Conservation (phyloP, 331 rosid genomes). For the Pyracantha coccinea region DNA sequence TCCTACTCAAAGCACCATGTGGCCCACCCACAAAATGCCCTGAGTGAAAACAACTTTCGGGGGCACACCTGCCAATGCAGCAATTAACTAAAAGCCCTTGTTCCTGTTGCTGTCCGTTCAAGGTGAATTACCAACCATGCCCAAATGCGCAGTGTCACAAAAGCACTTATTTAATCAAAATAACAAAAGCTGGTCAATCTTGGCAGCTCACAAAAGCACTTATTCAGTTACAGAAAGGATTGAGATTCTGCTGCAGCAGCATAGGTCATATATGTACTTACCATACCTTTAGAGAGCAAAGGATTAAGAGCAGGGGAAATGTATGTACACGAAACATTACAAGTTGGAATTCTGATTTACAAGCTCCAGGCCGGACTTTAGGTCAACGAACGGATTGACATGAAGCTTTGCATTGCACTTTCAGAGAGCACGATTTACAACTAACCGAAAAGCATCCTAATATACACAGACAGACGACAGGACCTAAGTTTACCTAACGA, state of each 20-base stretch:
- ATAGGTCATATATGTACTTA: neutral
- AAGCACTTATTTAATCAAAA: slow-evolving; percentile 4
- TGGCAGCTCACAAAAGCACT: neutral
- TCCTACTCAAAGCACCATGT: slow-evolving; percentile 8
- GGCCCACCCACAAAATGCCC: slow-evolving; percentile 7
- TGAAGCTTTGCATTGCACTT: slow-evolving; percentile 13
- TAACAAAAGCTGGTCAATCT: slow-evolving; percentile 1
- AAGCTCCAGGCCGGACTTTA: slow-evolving; percentile 14
- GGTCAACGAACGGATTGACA: slow-evolving; percentile 28
- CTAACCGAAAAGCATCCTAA: slow-evolving; percentile 22
- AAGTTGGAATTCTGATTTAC: slow-evolving; percentile 17
- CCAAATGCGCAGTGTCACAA: slow-evolving; percentile 3
- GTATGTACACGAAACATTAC: slow-evolving; percentile 28
- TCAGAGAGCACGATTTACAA: slow-evolving; percentile 24
- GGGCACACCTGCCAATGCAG: neutral
- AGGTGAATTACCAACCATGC: neutral
- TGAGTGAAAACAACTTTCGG: neutral
- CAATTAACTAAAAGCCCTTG: neutral
- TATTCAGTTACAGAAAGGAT: neutral
- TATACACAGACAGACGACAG: slow-evolving; percentile 19
- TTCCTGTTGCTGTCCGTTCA: neutral
- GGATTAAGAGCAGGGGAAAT: slow-evolving; percentile 7
- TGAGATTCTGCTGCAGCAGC: neutral
- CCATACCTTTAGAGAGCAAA: neutral
- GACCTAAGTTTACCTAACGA: slow-evolving; percentile 3